Evolutionary conservation across 2,329 filamentous ascomycete species (phyloP), one percentile per base, ranked within the genome.

Genomic region (Lasiodiplodia hormozganensis): DNA sequence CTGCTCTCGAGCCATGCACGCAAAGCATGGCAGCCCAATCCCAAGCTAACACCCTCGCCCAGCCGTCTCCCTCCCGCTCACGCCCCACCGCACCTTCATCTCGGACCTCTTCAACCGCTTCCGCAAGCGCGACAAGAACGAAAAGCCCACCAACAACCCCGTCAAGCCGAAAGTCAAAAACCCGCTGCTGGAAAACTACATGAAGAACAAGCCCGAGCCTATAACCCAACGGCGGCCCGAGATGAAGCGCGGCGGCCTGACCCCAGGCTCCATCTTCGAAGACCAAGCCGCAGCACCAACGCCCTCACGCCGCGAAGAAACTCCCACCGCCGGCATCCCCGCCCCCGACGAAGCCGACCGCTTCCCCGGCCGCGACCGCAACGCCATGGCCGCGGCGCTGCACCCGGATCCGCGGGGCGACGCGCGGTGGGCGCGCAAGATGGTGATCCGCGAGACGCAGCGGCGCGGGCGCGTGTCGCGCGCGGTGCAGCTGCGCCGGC

Each of bases 341-440:
- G 36, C n/a, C 23, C 21, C 21, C 18, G 21, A 8, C 51, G 67
- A 54, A 62, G 67, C 8, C 65, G 70, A 49, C 62, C 31, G 54
- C 57, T 25, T 57, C 53, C 21, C 65, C 2, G 36, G 34, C 76
- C 69, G 71, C 72, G 28, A 87, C 74, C 80, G 76, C 43, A 74
- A 84, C 47, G 85, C 85, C 73, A 87, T 92, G 83, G 86, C 87
- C 68, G 83, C 86, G 68, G 86, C 87, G 34, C 81, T 93, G 57
- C 91, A 97, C 78, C 96, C 96, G 5, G 87, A 91, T 72, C 94
- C 94, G 18, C 81, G 85, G 54, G 85, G 85, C 68, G 88, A 94
- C 69, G 83, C 89, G 66, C 86, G 90, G 69, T 97, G 92, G 89
- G 89, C 97, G 82, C 87, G 92, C 74, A 93, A 91, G 80, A 93